Percentiles rank a stretch among this genome's conserved stretches.
These are phyloP conservation scores for Pseudocercospora crystallina DNA, from an alignment of 2,329 filamentous ascomycete species.

Conservation along the genomic window DNA sequence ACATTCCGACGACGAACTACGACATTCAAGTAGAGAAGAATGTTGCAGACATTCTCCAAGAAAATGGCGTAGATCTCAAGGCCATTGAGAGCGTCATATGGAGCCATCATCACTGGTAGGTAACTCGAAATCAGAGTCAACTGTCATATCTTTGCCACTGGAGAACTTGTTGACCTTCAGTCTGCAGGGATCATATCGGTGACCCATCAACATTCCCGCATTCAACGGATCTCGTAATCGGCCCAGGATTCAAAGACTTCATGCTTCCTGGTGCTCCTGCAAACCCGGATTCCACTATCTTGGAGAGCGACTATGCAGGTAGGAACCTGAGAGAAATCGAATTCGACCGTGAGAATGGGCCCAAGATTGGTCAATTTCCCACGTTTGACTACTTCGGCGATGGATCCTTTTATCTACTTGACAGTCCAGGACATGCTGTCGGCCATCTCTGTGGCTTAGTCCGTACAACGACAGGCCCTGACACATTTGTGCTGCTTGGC, in stretches of 20 bases:
- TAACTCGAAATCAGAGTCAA: no score
- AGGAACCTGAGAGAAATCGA: constrained; percentile 37
- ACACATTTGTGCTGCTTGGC: constrained; percentile 50
- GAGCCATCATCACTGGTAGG: constrained; percentile 40
- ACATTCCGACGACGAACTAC: not conserved
- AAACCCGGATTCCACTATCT: constrained; percentile 1
- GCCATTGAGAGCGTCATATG: constrained; percentile 41
- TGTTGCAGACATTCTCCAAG: constrained; percentile 34
- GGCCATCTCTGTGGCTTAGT: constrained; percentile 52
- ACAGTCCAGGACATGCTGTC: constrained; percentile 53
- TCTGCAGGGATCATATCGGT: constrained; percentile 49
- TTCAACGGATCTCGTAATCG: constrained; percentile 50
- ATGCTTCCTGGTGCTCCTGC: constrained; percentile 50
- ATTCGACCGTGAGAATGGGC: constrained; percentile 32
- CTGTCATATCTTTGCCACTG: not conserved
- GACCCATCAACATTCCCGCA: constrained; percentile 49
- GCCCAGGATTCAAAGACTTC: constrained; percentile 49
- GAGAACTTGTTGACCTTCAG: constrained; percentile 27
- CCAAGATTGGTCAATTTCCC: constrained; percentile 43
- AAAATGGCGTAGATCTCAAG: constrained; percentile 31
- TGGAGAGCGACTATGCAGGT: constrained; percentile 11
- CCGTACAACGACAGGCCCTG: constrained; percentile 34
- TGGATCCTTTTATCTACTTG: constrained; percentile 55
- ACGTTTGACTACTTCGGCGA: constrained; percentile 57
- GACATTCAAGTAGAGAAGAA: constrained; percentile 23